A percentile compares a stretch with the other conserved stretches of the same genome.
These are phyloP conservation scores for Termitomyces titanicus DNA, from an alignment of 768 basidiomycete genomes.

Conservation along the genomic window DNA sequence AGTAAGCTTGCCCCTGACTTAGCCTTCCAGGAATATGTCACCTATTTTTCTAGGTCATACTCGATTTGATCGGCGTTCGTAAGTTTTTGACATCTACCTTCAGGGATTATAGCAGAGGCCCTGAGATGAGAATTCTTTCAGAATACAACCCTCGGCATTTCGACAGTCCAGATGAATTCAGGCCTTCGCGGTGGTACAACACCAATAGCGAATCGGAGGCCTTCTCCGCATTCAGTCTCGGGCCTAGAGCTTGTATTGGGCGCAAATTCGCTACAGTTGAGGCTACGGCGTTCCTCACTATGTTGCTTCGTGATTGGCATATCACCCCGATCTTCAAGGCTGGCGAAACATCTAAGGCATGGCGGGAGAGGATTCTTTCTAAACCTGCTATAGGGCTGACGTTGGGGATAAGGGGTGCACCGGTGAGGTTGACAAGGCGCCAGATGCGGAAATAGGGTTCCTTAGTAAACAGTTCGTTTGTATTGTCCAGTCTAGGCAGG, in stretches of 20 bases:
- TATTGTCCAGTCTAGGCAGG: too few relatives aligned
- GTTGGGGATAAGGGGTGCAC: conserved; percentile 27
- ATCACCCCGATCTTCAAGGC: conserved; percentile 38
- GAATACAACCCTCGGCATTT: conserved; percentile 50
- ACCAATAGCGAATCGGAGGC: conserved; percentile 35
- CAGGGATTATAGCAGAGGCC: not conserved
- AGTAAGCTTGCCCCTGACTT: not conserved
- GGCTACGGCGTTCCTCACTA: conserved; percentile 47
- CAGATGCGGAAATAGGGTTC: not conserved
- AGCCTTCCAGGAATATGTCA: too few relatives aligned
- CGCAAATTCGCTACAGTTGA: conserved; percentile 52
- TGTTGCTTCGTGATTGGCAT: conserved; percentile 49
- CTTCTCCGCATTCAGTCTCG: conserved; percentile 42
- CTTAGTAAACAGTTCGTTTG: not conserved
- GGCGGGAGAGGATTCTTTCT: conserved; percentile 31
- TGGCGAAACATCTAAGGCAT: conserved; percentile 34
- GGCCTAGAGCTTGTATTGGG: conserved; percentile 52
- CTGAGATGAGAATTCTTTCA: conserved; percentile 13
- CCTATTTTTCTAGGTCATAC: conserved; percentile 25
- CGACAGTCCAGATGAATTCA: conserved; percentile 40
- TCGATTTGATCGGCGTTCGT: conserved; percentile 50
- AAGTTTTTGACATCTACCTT: conserved; percentile 16
- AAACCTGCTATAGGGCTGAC: conserved; percentile 31
- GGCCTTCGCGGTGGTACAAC: conserved; percentile 48
- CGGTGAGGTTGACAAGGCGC: conserved; percentile 25